Conservation (phyloP, 2,329 filamentous ascomycete species). For the Alternaria novae-zelandiae region DNA sequence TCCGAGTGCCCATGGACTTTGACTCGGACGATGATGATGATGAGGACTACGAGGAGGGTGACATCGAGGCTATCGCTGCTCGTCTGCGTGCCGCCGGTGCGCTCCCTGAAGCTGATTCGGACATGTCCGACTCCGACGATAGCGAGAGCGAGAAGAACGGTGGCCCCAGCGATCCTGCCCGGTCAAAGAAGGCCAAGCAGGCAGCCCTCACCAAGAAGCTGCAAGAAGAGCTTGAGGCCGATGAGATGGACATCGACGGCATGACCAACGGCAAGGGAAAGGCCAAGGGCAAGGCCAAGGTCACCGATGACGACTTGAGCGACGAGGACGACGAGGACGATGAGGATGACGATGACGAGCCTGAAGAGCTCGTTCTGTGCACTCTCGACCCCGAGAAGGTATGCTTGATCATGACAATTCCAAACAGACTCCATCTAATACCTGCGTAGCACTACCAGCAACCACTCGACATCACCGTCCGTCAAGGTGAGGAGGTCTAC, state of each 20-base stretch:
- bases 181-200: conserved; percentile 85
- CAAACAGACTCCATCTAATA: conserved; percentile 32
- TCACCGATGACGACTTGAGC: conserved; percentile 76
- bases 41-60: conserved; percentile 54
- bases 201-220: conserved; percentile 80
- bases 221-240: conserved; percentile 69
- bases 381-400: conserved; percentile 93
- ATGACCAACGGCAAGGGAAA: conserved; percentile 61
- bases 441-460: conserved; percentile 86
- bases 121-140: conserved; percentile 58
- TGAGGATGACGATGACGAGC: conserved; percentile 60
- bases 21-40: conserved; percentile 64
- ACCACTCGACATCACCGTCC: conserved; percentile 88
- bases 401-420: conserved; percentile 52
- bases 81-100: conserved; percentile 44
- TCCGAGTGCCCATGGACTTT: conserved; percentile 72
- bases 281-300: conserved; percentile 62
- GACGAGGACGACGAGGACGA: conserved; percentile 65
- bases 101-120: conserved; percentile 45
- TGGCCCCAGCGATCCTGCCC: conserved; percentile 88
- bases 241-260: conserved; percentile 75
- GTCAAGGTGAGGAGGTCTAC: conserved; percentile 86
- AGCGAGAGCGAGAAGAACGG: conserved; percentile 78
- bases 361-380: conserved; percentile 93
- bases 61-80: conserved; percentile 50